A percentile compares a stretch with the other conserved stretches of the same genome.
Conservation (phyloP, 2,329 filamentous ascomycete species). For the Pseudofabraea citricarpa region DNA sequence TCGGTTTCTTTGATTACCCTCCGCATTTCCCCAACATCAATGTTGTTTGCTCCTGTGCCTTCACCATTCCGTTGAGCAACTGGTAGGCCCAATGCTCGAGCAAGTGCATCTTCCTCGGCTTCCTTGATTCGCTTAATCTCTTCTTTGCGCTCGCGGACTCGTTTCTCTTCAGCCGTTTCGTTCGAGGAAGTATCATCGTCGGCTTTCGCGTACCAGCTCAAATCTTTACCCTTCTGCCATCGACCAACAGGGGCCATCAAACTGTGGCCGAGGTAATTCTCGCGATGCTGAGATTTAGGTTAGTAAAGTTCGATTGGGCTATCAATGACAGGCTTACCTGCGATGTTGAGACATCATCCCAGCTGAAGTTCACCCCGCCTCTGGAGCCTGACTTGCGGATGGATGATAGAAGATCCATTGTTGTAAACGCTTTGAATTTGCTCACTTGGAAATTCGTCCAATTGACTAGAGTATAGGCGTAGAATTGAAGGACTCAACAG, state of each 20-base stretch:
- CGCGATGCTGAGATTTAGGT: constrained; percentile 68
- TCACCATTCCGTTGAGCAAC: constrained; percentile 50
- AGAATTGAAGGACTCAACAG: no score
- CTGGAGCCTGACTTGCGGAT: constrained; percentile 88
- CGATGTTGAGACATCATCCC: constrained; percentile 88
- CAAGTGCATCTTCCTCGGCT: constrained; percentile 87
- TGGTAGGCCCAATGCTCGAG: constrained; percentile 75
- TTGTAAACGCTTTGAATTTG: no score
- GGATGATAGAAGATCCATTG: constrained; percentile 89
- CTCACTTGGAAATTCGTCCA: no score
- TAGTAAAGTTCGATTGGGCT: no score
- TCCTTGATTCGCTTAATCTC: constrained; percentile 83
- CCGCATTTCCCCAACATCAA: constrained; percentile 59
- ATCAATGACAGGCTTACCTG: neutral
- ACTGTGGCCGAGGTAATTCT: constrained; percentile 75
- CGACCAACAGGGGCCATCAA: constrained; percentile 71
- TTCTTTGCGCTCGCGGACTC: constrained; percentile 60
- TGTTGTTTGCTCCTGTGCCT: constrained; percentile 59
- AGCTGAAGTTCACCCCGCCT: constrained; percentile 92
- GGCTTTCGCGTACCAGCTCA: constrained; percentile 60
- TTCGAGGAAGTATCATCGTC: constrained; percentile 45
- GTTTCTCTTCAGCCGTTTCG: constrained; percentile 55
- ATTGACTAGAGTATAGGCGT: no score
- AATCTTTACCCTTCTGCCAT: constrained; percentile 63
- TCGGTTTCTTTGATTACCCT: constrained; percentile 44